Conservation (phyloP, 1,284 basidiomycete genomes). For the Trichosporon asahii region DNA sequence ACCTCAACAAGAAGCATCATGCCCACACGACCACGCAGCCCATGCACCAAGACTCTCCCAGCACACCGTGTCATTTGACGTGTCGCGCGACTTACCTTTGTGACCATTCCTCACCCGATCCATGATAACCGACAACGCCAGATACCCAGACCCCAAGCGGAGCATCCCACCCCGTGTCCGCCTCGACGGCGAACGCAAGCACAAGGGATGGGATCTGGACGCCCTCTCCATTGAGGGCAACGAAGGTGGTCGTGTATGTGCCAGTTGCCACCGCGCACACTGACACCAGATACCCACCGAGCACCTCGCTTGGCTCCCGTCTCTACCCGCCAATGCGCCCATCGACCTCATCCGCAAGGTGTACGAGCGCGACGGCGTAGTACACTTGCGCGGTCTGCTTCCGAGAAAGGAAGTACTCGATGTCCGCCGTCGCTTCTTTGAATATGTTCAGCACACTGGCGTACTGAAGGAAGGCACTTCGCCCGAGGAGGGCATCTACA, state of each 20-base stretch:
- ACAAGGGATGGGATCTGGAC: constrained; percentile 15
- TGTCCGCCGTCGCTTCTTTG: constrained; percentile 18
- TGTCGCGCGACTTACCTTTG: background rate
- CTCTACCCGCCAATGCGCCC: constrained; percentile 19
- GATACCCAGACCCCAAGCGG: constrained; percentile 15
- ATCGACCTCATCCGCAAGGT: constrained; percentile 17
- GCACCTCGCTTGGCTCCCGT: constrained; percentile 20
- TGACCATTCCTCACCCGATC: background rate
- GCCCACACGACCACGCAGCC: constrained; percentile 1
- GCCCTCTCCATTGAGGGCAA: constrained; percentile 20
- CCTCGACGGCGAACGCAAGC: constrained; percentile 8
- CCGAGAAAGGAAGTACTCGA: constrained; percentile 14
- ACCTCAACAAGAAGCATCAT: background rate
- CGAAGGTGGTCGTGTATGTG: constrained; percentile 18
- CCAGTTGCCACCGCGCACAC: background rate
- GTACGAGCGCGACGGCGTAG: constrained; percentile 25
- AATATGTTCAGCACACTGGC: constrained; percentile 14
- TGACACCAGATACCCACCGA: constrained; percentile 19
- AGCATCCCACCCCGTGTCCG: constrained; percentile 10
- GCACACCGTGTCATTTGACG: background rate
- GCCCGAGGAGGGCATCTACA: constrained; percentile 20
- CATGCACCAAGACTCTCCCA: background rate
- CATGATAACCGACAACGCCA: constrained; percentile 16
- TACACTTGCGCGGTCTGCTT: constrained; percentile 22
- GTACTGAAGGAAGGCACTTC: constrained; percentile 18